Percentiles rank a stretch among this genome's conserved stretches.
Evolutionary conservation across 345 rosid genomes (phyloP).

Genomic region (Bretschneidera sinensis): DNA sequence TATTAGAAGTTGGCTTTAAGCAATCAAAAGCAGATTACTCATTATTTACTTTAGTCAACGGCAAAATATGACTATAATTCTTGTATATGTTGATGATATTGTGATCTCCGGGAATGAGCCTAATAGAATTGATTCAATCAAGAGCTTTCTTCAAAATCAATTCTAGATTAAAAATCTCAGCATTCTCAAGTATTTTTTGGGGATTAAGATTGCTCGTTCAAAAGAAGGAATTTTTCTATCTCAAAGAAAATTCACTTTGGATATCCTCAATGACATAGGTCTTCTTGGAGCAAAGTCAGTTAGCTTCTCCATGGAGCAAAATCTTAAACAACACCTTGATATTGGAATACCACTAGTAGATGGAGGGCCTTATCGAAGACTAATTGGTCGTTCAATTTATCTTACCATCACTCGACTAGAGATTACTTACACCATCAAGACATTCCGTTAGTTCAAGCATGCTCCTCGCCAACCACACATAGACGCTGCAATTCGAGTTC

Average conservation of each 20-base stretch:
- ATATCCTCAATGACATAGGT: too few relatives aligned
- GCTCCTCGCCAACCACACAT: not conserved
- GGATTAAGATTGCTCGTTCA: not conserved
- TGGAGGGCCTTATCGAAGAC: too few relatives aligned
- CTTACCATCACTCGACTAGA: too few relatives aligned
- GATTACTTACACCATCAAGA: not conserved
- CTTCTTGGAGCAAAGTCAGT: too few relatives aligned
- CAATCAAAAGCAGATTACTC: not conserved
- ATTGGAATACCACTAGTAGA: too few relatives aligned
- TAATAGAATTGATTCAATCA: not conserved
- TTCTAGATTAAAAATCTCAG: not conserved
- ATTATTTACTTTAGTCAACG: not conserved
- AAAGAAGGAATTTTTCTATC: not conserved
- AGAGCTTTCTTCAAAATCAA: too few relatives aligned
- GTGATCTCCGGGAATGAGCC: not conserved
- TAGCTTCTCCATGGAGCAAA: too few relatives aligned
- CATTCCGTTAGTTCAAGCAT: not conserved
- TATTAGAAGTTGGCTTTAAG: not conserved
- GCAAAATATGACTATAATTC: not conserved
- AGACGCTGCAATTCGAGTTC: not conserved
- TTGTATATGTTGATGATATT: not conserved
- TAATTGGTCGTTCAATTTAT: too few relatives aligned
- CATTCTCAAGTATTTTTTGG: not conserved
- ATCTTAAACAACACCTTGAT: too few relatives aligned
- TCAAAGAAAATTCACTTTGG: not conserved